These are phyloP conservation scores for Trypanosoma cruzi DNA, from an alignment of 208 protist genomes.

Conservation along the genomic window DNA sequence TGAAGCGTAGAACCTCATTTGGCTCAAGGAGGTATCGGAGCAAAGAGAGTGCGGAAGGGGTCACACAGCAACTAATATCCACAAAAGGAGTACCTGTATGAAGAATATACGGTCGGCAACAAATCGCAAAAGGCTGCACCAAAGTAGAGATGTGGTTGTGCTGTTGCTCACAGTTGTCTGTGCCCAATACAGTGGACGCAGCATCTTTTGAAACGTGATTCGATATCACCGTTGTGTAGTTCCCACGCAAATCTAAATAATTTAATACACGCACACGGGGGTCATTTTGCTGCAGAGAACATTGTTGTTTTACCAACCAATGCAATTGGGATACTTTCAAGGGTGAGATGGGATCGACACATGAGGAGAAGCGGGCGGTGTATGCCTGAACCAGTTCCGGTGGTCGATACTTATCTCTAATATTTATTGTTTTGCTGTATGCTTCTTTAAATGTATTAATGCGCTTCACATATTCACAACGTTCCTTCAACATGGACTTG, in stretches of 20 bases:
- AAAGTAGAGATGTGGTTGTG: conserved; percentile 69
- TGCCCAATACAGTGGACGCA: conserved; percentile 17
- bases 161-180: conserved; percentile 67
- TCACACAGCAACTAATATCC: conserved; percentile 46
- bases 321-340: conserved; percentile 52
- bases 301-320: conserved; percentile 43
- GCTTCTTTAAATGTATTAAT: conserved; percentile 72
- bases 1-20: conserved; percentile 75
- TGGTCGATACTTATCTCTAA: conserved; percentile 36
- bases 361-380: conserved; percentile 56
- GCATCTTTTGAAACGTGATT: neutral
- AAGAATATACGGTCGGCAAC: conserved; percentile 49
- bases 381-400: conserved; percentile 39
- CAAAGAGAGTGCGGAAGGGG: conserved; percentile 64
- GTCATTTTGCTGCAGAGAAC: conserved; percentile 23
- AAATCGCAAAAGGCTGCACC: conserved; percentile 51
- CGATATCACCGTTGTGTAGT: conserved; percentile 14
- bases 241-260: conserved; percentile 24
- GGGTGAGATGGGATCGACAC: conserved; percentile 40
- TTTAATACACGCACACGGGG: conserved; percentile 4
- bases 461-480: conserved; percentile 81
- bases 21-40: conserved; percentile 74
- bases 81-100: conserved; percentile 42
- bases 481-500: conserved; percentile 62
- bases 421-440: conserved; percentile 43